Conservation (phyloP, 1,284 basidiomycete species). For the Cutaneotrichosporon cutaneum region DNA sequence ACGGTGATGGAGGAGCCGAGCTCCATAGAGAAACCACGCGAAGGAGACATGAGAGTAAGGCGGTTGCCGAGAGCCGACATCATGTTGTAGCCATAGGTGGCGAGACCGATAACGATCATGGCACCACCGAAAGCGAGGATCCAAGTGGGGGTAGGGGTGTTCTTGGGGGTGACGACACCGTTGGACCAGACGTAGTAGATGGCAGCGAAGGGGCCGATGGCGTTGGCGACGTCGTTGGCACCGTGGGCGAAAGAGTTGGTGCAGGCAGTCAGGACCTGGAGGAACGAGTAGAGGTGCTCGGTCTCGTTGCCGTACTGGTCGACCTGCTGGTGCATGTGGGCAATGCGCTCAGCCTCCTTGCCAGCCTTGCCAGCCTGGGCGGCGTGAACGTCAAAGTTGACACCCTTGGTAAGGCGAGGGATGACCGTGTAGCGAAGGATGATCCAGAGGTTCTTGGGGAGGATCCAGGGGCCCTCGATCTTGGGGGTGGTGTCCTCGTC, state of each 20-base stretch:
- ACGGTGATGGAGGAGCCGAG: conserved; percentile 56
- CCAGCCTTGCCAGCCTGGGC: conserved; percentile 39
- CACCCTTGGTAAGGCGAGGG: conserved; percentile 38
- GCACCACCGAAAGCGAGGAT: conserved; percentile 53
- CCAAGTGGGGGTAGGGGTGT: conserved; percentile 54
- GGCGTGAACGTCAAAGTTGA: conserved; percentile 50
- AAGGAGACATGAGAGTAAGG: conserved; percentile 56
- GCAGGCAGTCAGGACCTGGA: conserved; percentile 58
- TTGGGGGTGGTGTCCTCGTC: conserved; percentile 14
- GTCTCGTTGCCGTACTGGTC: conserved; percentile 56
- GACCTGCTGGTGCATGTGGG: conserved; percentile 51
- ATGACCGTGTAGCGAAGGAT: conserved; percentile 49
- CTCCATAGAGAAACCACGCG: conserved; percentile 58
- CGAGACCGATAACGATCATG: conserved; percentile 55
- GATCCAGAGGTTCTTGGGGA: conserved; percentile 54
- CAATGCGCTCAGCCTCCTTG: conserved; percentile 44
- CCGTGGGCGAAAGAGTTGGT: conserved; percentile 58
- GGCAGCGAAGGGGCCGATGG: conserved; percentile 49
- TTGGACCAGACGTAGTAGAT: conserved; percentile 54
- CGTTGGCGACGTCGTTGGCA: conserved; percentile 52
- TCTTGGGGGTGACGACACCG: conserved; percentile 37
- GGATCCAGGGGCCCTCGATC: conserved; percentile 42
- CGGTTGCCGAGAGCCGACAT: conserved; percentile 55
- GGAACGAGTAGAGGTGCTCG: conserved; percentile 57
- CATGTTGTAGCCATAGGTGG: conserved; percentile 54